Conservation (phyloP, 1,139 yeast genomes). For the Saccharomycopsis hybrid region DNA sequence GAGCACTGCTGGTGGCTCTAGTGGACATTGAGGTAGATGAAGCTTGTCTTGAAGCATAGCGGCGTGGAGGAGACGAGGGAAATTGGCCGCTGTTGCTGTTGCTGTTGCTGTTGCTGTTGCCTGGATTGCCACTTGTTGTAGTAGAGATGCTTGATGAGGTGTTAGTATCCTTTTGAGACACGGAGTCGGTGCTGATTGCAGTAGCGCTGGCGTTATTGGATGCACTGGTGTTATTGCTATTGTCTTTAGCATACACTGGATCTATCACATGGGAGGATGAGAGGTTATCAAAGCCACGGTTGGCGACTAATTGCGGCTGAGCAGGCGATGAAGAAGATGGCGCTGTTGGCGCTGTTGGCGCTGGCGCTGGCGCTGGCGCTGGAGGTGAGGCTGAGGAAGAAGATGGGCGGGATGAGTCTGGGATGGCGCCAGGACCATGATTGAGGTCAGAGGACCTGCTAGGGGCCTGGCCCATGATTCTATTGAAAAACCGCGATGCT, state of each 20-base stretch:
- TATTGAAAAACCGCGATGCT: background rate
- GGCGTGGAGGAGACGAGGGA: background rate
- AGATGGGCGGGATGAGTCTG: background rate
- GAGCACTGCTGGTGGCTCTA: background rate
- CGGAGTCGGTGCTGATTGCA: background rate
- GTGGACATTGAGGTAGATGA: background rate
- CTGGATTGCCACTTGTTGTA: background rate
- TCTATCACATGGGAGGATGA: too few species aligned
- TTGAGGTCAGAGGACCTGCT: background rate
- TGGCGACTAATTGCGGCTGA: too few species aligned
- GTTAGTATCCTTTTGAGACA: background rate
- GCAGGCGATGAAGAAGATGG: background rate
- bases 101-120: too few species aligned
- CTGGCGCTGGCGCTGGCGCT: background rate
- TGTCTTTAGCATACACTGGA: too few species aligned
- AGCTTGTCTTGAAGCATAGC: background rate
- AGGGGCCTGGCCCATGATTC: slow-evolving; percentile 11
- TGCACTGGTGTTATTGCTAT: too few species aligned
- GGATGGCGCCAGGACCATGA: background rate
- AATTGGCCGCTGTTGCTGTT: background rate
- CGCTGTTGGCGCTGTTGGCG: background rate
- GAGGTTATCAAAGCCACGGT: too few species aligned
- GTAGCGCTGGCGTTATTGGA: background rate
- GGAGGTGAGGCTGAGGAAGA: background rate
- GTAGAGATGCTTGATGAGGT: background rate